A percentile compares a stretch with the other conserved stretches of the same genome.
These are phyloP conservation scores for Daucus carota DNA, from an alignment of 129 eudicot species.

Conservation along the genomic window DH1_v3.0 NC_030389.2:38071001-38071500, in stretches of 20 bases:
- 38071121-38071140: constrained; percentile 96
- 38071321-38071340: constrained; percentile 47
- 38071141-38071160: constrained; percentile 54
- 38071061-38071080: constrained; percentile 56
- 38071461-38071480: constrained; percentile 90
- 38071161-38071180: constrained; percentile 71
- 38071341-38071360: constrained; percentile 59
- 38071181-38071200: constrained; percentile 82
- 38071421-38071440: constrained; percentile 76
- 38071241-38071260: constrained; percentile 71
- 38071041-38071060: constrained; percentile 96
- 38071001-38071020: constrained; percentile 64
- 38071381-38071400: constrained; percentile 81
- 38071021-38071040: constrained; percentile 83
- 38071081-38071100: constrained; percentile 56
- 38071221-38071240: constrained; percentile 85
- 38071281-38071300: constrained; percentile 73
- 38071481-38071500: constrained; percentile 73
- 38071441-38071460: constrained; percentile 55
- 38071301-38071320: constrained; percentile 46
- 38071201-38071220: constrained; percentile 91
- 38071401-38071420: constrained; percentile 85
- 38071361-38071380: constrained; percentile 64
- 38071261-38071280: constrained; percentile 54
- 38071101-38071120: constrained; percentile 60